Percentiles rank a stretch among this genome's conserved stretches.
Evolutionary conservation across 2,329 filamentous ascomycete species (phyloP).

Genomic region (Stromatinia cepivora): DNA sequence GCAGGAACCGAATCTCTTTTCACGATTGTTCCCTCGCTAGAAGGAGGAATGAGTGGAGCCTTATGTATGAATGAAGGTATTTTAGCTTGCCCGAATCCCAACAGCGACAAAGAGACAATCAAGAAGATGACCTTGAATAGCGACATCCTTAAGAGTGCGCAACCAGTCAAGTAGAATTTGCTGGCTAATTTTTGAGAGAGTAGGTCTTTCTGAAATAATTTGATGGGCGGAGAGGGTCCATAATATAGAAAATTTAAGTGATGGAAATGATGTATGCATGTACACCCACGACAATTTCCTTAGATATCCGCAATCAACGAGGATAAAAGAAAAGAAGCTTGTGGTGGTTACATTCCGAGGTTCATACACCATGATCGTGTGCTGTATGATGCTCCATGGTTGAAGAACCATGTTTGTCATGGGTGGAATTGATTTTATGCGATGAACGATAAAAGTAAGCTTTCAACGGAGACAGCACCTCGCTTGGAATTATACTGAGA

Average conservation of each 20-base stretch:
- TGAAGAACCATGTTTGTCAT: slow-evolving; percentile 7
- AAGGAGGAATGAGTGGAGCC: neutral
- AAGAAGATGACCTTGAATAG: slow-evolving; percentile 13
- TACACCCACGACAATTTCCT: slow-evolving; percentile 3
- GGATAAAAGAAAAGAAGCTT: slow-evolving; percentile 7
- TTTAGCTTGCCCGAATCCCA: slow-evolving; percentile 7
- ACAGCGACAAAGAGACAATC: slow-evolving; percentile 11
- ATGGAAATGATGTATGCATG: neutral
- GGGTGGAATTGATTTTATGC: neutral
- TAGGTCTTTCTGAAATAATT: neutral
- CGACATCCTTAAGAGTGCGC: neutral
- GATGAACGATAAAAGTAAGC: slow-evolving; percentile 2
- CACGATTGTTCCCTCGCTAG: neutral
- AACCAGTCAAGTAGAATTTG: neutral
- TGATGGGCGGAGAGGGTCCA: neutral
- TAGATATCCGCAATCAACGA: neutral
- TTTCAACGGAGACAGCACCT: slow-evolving; percentile 4
- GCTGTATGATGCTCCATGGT: neutral
- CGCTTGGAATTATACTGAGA: neutral
- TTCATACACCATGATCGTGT: neutral
- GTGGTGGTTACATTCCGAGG: slow-evolving; percentile 4
- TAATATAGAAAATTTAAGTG: slow-evolving; percentile 11
- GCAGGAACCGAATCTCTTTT: slow-evolving; percentile 28
- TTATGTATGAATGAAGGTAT: slow-evolving; percentile 14
- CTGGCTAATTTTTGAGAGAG: neutral